Evolutionary conservation across 495 filamentous ascomycete species (phyloP), one percentile per base, ranked within the genome.

Genomic region (Xylaria bambusicola): DNA sequence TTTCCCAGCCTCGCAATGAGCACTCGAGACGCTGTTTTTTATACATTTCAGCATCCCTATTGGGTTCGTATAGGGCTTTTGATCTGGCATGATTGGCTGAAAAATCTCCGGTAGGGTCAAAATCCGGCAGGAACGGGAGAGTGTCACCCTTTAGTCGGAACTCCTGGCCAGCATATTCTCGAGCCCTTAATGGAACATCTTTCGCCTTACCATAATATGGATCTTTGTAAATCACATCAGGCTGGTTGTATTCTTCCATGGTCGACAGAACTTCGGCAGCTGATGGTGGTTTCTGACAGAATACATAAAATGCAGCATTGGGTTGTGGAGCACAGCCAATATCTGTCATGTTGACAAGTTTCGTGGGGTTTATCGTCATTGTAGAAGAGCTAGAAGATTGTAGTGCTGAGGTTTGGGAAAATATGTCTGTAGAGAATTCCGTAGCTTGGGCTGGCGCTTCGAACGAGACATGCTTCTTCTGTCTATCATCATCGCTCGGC

Each of bases 111-210:
- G 76, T 80, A 0, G 86, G 75, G 71, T 97, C 88, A 64, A 98
- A 97, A 4, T 84, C 76, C 0, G 92, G 89, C 2, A 97, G 82
- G 67, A 85, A 94, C 3, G 89, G 89, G 6, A 91, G 71, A 0
- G 84, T 86, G 56, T 82, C 83, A 52, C 93, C 89, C 67, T 84
- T 84, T 1, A 97, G 71, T 48, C 83, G 89, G 69, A 95, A 97
- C 62, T 96, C 91, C 62, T 84, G 85, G 17, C 93, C 93, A 8
- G 89, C 95, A 71, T 97, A 98, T 73, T 96, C 90, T 47, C 91
- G 80, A 10, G 81, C 70, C 50, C 85, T 82, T 35, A 89, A 82
- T 7, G 95, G 95, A 3, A 97, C 89, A 74, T 98, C 94, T 53
- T 73, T 79, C 52, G 93, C 89, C n/a, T 91, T 78, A 60, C 91